These are phyloP conservation scores for Yamadazyma jaroonii DNA, from an alignment of 1,139 yeast species.

Conservation along the genomic window DNA sequence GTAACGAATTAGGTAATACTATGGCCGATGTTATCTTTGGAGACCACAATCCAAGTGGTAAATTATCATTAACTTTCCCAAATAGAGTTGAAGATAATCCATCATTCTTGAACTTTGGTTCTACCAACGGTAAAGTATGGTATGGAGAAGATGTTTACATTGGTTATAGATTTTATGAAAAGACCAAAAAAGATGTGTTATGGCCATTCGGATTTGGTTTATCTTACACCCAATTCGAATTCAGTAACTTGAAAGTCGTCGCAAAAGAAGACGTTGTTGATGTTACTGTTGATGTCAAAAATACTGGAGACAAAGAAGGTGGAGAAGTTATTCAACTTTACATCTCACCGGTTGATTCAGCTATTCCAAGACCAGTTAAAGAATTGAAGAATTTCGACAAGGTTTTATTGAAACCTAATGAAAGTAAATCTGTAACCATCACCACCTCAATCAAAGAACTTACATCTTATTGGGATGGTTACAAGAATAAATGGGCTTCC, in stretches of 20 bases:
- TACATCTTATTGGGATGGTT: constrained; percentile 53
- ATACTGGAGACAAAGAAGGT: constrained; percentile 41
- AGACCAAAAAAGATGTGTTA: constrained; percentile 39
- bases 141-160: constrained; percentile 58
- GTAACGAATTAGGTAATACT: constrained; percentile 24
- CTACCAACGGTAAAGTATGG: constrained; percentile 47
- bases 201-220: constrained; percentile 64
- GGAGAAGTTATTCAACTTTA: constrained; percentile 49
- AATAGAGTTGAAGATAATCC: constrained; percentile 42
- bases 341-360: constrained; percentile 35
- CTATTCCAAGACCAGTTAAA: constrained; percentile 50
- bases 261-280: constrained; percentile 14
- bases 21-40: constrained; percentile 25
- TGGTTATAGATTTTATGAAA: constrained; percentile 61
- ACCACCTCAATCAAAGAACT: constrained; percentile 45
- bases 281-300: constrained; percentile 38
- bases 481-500: constrained; percentile 46
- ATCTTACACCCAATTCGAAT: constrained; percentile 50
- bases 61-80: constrained; percentile 45
- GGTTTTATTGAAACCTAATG: constrained; percentile 41
- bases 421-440: constrained; percentile 33
- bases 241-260: constrained; percentile 15
- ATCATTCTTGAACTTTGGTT: constrained; percentile 36
- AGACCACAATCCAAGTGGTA: constrained; percentile 28
- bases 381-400: constrained; percentile 58